phyloP scores from a whole-genome alignment of 306 rosid species.

The Delonix regia region DNA sequence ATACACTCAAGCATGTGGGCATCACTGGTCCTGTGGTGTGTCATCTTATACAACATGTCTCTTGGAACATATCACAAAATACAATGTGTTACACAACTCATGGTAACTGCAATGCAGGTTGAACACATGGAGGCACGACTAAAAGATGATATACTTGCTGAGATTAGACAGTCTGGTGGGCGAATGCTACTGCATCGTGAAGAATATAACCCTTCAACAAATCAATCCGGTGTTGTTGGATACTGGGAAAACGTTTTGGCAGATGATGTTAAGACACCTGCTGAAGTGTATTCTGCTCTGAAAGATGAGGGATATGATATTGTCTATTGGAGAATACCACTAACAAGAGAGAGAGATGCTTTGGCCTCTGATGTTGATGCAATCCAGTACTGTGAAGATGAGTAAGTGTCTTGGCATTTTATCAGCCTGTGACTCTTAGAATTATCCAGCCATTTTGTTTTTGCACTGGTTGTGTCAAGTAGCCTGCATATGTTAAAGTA shows the following conservation, averaged over 20 bases:
- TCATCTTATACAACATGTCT: conserved; percentile 34
- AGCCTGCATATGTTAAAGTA: neutral
- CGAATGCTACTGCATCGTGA: conserved; percentile 85
- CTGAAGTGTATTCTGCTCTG: conserved; percentile 74
- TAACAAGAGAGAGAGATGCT: conserved; percentile 84
- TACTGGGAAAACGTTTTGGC: conserved; percentile 76
- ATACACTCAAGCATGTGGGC: conserved; percentile 89
- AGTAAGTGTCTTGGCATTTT: conserved; percentile 55
- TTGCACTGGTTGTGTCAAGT: conserved; percentile 7
- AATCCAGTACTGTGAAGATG: conserved; percentile 70
- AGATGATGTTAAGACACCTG: conserved; percentile 85
- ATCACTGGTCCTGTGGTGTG: conserved; percentile 87
- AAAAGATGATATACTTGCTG: conserved; percentile 83
- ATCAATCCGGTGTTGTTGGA: conserved; percentile 75
- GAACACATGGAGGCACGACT: conserved; percentile 87
- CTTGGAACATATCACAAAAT: conserved; percentile 35
- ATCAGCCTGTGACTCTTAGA: neutral
- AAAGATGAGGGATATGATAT: conserved; percentile 69
- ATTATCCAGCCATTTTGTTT: conserved; percentile 11
- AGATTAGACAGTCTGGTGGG: conserved; percentile 75
- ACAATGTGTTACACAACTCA: conserved; percentile 31
- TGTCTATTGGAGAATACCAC: conserved; percentile 71
- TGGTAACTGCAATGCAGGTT: conserved; percentile 61
- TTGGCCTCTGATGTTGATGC: conserved; percentile 82
- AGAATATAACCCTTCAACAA: conserved; percentile 70